phyloP scores from a whole-genome alignment of 108 stramenopile species.

The Nitzschia sp. region DNA sequence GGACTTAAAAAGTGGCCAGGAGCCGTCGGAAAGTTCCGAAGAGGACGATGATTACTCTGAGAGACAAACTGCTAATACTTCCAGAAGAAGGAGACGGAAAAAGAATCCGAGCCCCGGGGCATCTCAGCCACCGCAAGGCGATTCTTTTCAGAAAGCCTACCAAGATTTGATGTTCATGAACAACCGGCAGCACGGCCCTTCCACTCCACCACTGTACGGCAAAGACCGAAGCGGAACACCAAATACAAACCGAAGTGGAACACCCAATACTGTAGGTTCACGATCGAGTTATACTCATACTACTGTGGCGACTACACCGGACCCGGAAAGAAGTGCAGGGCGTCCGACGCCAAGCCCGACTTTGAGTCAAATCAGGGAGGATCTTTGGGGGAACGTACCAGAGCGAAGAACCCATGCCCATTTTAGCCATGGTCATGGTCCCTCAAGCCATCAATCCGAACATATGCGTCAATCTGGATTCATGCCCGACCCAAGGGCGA shows the following conservation, averaged over 20 bases:
- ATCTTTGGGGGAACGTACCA: slow-evolving; percentile 5
- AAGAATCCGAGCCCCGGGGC: neutral
- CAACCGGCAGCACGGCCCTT: neutral
- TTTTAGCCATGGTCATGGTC: neutral
- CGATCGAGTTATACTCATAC: slow-evolving; percentile 7
- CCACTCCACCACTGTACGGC: neutral
- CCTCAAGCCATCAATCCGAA: too few species aligned
- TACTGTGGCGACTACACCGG: neutral
- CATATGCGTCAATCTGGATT: too few species aligned
- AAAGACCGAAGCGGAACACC: neutral
- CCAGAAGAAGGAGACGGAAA: neutral
- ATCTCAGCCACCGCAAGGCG: neutral
- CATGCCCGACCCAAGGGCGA: too few species aligned
- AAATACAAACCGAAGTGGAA: neutral
- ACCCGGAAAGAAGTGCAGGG: neutral
- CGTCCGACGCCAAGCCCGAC: neutral
- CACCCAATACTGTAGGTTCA: slow-evolving; percentile 5
- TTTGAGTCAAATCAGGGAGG: slow-evolving; percentile 1
- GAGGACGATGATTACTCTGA: slow-evolving; percentile 2
- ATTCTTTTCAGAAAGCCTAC: neutral
- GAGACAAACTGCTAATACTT: neutral
- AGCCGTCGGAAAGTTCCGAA: slow-evolving; percentile 10
- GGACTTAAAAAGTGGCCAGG: neutral
- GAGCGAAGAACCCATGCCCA: neutral
- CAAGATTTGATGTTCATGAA: slow-evolving; percentile 20